A percentile compares a stretch with the other conserved stretches of the same genome.
Evolutionary conservation across 2,329 filamentous ascomycete genomes (phyloP).

Genomic region (Dactylellina drechsleri): DNA sequence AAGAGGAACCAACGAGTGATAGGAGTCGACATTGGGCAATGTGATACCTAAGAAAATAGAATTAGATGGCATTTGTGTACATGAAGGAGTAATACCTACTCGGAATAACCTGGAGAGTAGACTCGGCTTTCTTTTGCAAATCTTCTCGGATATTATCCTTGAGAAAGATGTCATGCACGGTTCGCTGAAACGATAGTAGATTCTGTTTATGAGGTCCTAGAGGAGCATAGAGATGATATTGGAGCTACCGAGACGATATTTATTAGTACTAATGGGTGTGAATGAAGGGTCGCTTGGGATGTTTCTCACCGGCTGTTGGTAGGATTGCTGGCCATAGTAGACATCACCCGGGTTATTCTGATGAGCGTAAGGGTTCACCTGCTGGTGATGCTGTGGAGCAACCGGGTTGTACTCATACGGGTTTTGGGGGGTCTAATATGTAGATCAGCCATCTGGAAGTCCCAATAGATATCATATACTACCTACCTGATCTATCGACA

Average conservation of each 20-base stretch:
- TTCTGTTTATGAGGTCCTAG: constrained; percentile 84
- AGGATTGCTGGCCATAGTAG: constrained; percentile 68
- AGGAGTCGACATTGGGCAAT: constrained; percentile 83
- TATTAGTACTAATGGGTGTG: neutral
- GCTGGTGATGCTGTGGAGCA: constrained; percentile 60
- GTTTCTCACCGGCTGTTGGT: constrained; percentile 70
- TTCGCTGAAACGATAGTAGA: constrained; percentile 83
- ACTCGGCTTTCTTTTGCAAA: constrained; percentile 86
- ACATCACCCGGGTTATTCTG: constrained; percentile 69
- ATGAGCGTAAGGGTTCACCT: constrained; percentile 64
- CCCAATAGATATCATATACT: neutral
- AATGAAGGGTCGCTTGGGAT: neutral
- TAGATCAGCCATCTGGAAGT: neutral
- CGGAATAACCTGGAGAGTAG: constrained; percentile 83
- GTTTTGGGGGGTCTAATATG: constrained; percentile 55
- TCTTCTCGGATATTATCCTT: constrained; percentile 87
- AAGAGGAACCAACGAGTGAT: constrained; percentile 89
- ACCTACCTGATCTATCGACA: constrained; percentile 36
- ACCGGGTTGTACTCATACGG: constrained; percentile 59
- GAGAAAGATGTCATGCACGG: constrained; percentile 90
- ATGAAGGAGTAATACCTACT: constrained; percentile 64
- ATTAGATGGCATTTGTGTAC: constrained; percentile 22
- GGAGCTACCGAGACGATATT: constrained; percentile 67
- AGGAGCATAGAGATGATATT: constrained; percentile 93
- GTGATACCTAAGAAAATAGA: constrained; percentile 67